Conservation (phyloP, 1,139 yeast species). For the Blastobotrys ciferrii region DNA sequence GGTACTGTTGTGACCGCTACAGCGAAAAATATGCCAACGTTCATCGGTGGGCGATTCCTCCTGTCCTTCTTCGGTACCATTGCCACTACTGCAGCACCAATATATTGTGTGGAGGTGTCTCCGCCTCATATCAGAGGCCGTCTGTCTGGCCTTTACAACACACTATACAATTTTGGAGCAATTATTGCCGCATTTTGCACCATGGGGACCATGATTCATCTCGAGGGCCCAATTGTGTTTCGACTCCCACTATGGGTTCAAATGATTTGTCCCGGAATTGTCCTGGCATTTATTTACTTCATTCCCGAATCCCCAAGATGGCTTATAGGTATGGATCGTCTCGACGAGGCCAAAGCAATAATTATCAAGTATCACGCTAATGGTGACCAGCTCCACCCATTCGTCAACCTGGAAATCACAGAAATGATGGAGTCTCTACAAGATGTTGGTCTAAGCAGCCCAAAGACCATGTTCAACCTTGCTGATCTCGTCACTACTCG, state of each 20-base stretch:
- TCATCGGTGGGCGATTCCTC: constrained; percentile 19
- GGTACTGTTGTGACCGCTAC: constrained; percentile 20
- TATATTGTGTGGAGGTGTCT: constrained; percentile 24
- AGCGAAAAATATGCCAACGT: constrained; percentile 13
- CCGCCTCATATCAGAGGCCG: constrained; percentile 44
- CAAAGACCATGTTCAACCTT: constrained; percentile 27
- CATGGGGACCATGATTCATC: constrained; percentile 13
- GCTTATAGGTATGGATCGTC: constrained; percentile 40
- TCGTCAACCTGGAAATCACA: constrained; percentile 2
- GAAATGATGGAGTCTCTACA: constrained; percentile 12
- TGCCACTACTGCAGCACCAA: constrained; percentile 20
- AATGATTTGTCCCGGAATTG: constrained; percentile 16
- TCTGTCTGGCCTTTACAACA: constrained; percentile 26
- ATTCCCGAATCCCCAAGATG: constrained; percentile 74
- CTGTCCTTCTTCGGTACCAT: constrained; percentile 17
- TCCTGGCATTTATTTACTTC: constrained; percentile 22
- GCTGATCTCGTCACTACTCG: constrained; percentile 39
- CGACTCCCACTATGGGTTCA: constrained; percentile 19
- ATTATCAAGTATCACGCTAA: constrained; percentile 13
- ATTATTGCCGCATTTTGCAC: constrained; percentile 18
- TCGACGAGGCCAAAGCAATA: constrained; percentile 47
- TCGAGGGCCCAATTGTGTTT: constrained; percentile 12
- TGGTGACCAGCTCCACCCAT: constrained; percentile 14
- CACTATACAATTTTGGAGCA: constrained; percentile 19
- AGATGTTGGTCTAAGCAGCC: constrained; percentile 18